Conservation (phyloP, 352 stramenopile species). For the Pythium guiyangense region DNA sequence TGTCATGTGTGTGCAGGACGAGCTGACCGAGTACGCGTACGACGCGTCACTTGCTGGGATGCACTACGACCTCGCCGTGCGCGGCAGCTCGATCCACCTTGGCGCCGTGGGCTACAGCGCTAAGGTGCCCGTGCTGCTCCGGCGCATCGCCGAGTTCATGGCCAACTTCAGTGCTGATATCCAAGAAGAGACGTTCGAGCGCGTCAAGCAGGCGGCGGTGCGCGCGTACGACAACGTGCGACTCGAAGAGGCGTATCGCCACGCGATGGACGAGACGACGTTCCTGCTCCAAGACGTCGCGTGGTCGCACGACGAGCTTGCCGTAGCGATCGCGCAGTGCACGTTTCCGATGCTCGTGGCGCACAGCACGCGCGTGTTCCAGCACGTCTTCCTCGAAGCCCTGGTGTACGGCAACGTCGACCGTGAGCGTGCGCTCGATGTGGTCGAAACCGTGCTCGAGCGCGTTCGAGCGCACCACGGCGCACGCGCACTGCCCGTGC, state of each 20-base stretch:
- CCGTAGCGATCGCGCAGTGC: conserved; percentile 22
- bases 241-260: conserved; percentile 43
- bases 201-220: conserved; percentile 30
- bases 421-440: conserved; percentile 18
- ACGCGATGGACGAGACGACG: conserved; percentile 32
- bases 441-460: neutral
- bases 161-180: conserved; percentile 21
- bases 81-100: conserved; percentile 36
- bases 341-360: conserved; percentile 21
- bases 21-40: conserved; percentile 80
- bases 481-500: no score
- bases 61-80: conserved; percentile 51
- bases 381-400: conserved; percentile 33
- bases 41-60: conserved; percentile 73
- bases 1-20: conserved; percentile 73
- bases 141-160: conserved; percentile 35
- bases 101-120: conserved; percentile 41
- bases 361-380: conserved; percentile 29
- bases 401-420: conserved; percentile 49
- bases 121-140: conserved; percentile 33
- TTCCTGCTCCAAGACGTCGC: conserved; percentile 27
- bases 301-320: conserved; percentile 34
- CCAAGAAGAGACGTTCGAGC: conserved; percentile 34
- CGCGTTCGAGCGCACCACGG: no score
- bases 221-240: conserved; percentile 46